Evolutionary conservation across 345 rosid genomes (phyloP).

Genomic region (Arabidopsis suecica): DNA sequence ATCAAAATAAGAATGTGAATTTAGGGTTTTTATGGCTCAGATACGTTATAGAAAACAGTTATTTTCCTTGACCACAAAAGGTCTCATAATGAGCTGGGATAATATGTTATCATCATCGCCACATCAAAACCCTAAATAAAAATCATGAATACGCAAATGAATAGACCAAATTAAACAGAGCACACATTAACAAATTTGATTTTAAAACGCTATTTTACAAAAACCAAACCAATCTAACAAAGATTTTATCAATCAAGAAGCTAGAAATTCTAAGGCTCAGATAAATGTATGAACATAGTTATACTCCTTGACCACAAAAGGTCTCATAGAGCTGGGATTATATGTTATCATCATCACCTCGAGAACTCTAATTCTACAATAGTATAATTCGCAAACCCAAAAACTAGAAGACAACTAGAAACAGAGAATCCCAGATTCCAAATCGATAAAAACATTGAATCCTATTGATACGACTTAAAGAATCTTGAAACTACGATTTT

Average conservation of each 20-base stretch:
- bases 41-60: slow-evolving; percentile 47
- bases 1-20: neutral
- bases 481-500: neutral
- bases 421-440: neutral
- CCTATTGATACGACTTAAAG: no score
- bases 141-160: no score
- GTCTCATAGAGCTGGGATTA: slow-evolving; percentile 52
- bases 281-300: slow-evolving; percentile 45
- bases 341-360: slow-evolving; percentile 43
- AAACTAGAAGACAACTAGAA: neutral
- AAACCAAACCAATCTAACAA: neutral
- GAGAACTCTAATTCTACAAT: neutral
- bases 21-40: slow-evolving; percentile 41
- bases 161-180: no score
- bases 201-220: neutral
- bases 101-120: slow-evolving; percentile 54
- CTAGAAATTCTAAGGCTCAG: slow-evolving; percentile 11
- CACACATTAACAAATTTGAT: no score
- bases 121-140: slow-evolving; percentile 15
- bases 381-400: no score
- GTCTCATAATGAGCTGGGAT: slow-evolving; percentile 76
- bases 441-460: neutral
- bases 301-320: slow-evolving; percentile 46
- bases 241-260: neutral
- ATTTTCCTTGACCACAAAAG: slow-evolving; percentile 49